A percentile compares a stretch with the other conserved stretches of the same genome.
phyloP scores from a whole-genome alignment of 148 eudicot species.

The Camellia granthamiana region DNA sequence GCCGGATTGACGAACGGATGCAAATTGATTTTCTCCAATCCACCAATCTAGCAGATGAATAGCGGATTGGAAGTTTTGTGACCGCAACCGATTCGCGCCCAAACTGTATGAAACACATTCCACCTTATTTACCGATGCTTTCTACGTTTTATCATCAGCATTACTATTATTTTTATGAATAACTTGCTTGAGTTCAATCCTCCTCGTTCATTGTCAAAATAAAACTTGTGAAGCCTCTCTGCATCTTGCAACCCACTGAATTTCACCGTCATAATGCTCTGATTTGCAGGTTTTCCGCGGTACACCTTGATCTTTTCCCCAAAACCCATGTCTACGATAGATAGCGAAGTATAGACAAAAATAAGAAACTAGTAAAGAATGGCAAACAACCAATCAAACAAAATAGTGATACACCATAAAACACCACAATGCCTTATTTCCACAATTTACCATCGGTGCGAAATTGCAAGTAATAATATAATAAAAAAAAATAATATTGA shows the following conservation, averaged over 20 bases:
- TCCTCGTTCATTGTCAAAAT: conserved; percentile 36
- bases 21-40: no score
- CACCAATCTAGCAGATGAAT: no score
- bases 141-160: not conserved
- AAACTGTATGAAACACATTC: conserved; percentile 35
- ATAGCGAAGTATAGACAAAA: not conserved
- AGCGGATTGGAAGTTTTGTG: no score
- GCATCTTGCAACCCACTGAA: conserved; percentile 54
- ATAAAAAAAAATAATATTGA: no score
- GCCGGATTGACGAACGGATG: no score
- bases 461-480: no score
- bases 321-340: conserved; percentile 43
- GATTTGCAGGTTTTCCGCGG: conserved; percentile 46
- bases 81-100: no score
- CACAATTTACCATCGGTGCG: not conserved
- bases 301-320: conserved; percentile 38
- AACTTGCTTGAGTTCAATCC: conserved; percentile 35
- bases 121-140: conserved; percentile 12
- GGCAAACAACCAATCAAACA: not conserved
- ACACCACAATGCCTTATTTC: not conserved
- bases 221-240: conserved; percentile 43
- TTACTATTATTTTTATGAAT: not conserved
- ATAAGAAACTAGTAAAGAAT: not conserved
- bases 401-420: not conserved
- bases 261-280: conserved; percentile 39